Percentiles rank a stretch among this genome's conserved stretches.
Conservation (phyloP, 208 protist species). For the Leishmania arabica region DNA sequence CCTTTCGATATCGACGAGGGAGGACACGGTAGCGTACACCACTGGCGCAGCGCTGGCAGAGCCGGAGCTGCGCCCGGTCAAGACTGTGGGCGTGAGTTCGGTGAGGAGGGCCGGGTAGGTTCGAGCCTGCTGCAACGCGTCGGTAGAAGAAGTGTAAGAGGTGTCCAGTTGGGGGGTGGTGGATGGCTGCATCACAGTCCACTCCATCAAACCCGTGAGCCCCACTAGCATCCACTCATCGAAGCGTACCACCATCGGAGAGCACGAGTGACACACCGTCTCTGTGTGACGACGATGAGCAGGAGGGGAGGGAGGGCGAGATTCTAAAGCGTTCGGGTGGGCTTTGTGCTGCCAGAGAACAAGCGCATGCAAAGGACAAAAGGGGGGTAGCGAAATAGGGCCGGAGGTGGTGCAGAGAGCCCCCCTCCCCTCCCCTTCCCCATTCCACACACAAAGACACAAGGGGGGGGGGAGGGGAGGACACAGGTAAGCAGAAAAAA, state of each 20-base stretch:
- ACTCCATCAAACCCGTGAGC: slow-evolving; percentile 22
- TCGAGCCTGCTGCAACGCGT: slow-evolving; percentile 7
- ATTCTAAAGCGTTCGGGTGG: neutral
- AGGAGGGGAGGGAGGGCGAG: neutral
- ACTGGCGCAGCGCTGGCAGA: neutral
- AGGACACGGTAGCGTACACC: slow-evolving; percentile 29
- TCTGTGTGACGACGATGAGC: too few relatives aligned
- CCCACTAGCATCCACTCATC: slow-evolving; percentile 29
- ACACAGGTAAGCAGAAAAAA: neutral
- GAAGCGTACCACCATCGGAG: slow-evolving; percentile 12
- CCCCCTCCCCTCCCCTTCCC: neutral
- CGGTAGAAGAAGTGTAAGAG: neutral
- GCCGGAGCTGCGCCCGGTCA: slow-evolving; percentile 21
- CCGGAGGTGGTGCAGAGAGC: neutral
- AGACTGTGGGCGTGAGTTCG: slow-evolving; percentile 27
- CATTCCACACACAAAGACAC: neutral
- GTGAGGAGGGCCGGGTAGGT: slow-evolving; percentile 24
- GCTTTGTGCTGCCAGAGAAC: neutral
- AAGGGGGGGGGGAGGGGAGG: neutral
- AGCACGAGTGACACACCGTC: neutral
- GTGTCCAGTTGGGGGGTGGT: neutral
- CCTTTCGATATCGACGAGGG: slow-evolving; percentile 28
- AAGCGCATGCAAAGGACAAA: slow-evolving; percentile 1
- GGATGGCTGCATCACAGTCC: slow-evolving; percentile 12
- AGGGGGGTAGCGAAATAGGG: neutral